Evolutionary conservation across 176 grass and related monocot species (phyloP).

Genomic region (Phragmites australis): DNA sequence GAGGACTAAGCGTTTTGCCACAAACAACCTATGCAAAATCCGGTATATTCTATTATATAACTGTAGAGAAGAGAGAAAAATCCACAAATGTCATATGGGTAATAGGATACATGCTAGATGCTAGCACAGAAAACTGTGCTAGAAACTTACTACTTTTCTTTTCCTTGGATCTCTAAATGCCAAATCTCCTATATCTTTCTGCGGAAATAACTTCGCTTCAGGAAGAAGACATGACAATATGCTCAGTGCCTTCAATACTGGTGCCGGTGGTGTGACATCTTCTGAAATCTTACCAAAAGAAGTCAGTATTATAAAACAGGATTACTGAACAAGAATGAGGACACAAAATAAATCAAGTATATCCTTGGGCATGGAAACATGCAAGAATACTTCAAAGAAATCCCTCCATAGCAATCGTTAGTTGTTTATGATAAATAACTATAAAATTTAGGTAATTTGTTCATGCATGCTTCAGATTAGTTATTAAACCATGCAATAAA

Average conservation of each 20-base stretch:
- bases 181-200: constrained; percentile 93
- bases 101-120: constrained; percentile 26
- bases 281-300: constrained; percentile 91
- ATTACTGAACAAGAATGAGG: constrained; percentile 20
- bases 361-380: not conserved
- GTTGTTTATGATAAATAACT: constrained; percentile 5
- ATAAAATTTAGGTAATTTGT: not conserved
- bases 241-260: constrained; percentile 72
- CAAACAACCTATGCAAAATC: constrained; percentile 12
- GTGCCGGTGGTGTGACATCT: constrained; percentile 86
- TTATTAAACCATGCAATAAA: not conserved
- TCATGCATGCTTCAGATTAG: not conserved
- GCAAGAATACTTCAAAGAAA: not conserved
- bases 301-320: constrained; percentile 40
- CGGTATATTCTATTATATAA: not conserved
- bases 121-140: not conserved
- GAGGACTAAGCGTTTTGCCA: not conserved
- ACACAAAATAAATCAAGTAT: not conserved
- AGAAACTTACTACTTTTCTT: constrained; percentile 75
- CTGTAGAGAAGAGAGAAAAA: not conserved
- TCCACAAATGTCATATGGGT: not conserved
- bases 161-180: constrained; percentile 85
- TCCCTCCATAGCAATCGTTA: not conserved
- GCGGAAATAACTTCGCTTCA: constrained; percentile 89
- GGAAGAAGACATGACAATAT: constrained; percentile 90